Evolutionary conservation across 1,284 basidiomycete genomes (phyloP), one percentile per base, ranked within the genome.

Genomic region (Apiotrichum gamsii): DNA sequence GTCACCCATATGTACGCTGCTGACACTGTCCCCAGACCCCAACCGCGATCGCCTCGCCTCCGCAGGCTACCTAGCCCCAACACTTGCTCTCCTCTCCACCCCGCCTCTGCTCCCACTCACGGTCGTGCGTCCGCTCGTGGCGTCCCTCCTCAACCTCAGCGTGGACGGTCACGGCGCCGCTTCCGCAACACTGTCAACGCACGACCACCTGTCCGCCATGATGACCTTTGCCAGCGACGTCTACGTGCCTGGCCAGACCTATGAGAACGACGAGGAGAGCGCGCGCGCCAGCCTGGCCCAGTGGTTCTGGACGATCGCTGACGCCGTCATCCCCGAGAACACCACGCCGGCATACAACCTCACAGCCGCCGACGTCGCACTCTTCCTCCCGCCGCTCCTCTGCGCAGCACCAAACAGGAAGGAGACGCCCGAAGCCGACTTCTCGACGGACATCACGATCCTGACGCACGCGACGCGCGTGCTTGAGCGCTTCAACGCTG

Each of bases 131-230:
- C 51, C 65, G 2, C 33, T 67, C 14, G 43, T 58, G 0, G 65
- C 57, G 0, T 62, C 64, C 38, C 37, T 69, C 18, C 49, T 65
- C 25, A 72, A 72, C 44, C 40, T 69, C 29, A 47, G 53, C 0
- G 39, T 60, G 1, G 57, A 59, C 10, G 42, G 49, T 1, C 54
- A 64, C 41, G 15, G 15, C 3, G 0, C 18, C 8, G 9, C 43
- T 45, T 16, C 42, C 48, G 9, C n/a, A 18, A 20, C 36, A 14
- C 5, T 45, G 3, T 29, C 28, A 5, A 2, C 42, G 5, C 39
- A n/a, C 8, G 33, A 6, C 2, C 10, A 36, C 24, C 19, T 43
- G 13, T 8, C 10, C 24, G 11, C 31, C 3, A 19, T 49, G 21
- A 8, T 44, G 8, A 14, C 21, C 3, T 23, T 49, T 4, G 37